Percentiles rank a stretch among this genome's conserved stretches.
phyloP scores from a whole-genome alignment of 2,329 filamentous ascomycete genomes.

The Hypoxylon sp. region DNA sequence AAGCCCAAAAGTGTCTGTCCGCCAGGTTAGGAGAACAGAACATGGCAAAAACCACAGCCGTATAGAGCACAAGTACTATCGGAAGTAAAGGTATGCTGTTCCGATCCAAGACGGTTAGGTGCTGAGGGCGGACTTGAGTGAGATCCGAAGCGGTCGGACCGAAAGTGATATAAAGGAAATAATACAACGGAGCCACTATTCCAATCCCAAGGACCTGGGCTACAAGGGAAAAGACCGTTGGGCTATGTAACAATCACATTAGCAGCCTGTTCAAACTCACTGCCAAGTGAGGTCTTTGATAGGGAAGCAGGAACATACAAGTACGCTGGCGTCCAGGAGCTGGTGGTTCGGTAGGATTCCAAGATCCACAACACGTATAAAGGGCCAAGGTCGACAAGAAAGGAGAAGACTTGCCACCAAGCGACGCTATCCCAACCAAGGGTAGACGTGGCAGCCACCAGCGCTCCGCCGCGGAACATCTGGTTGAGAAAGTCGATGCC shows the following conservation, averaged over 20 bases:
- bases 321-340: slow-evolving; percentile 40
- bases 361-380: slow-evolving; percentile 48
- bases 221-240: slow-evolving; percentile 34
- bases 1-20: slow-evolving; percentile 48
- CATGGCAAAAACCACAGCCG: slow-evolving; percentile 41
- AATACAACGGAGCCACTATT: slow-evolving; percentile 35
- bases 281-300: background rate
- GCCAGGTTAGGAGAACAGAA: slow-evolving; percentile 39
- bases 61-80: slow-evolving; percentile 45
- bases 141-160: slow-evolving; percentile 36
- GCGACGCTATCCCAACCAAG: slow-evolving; percentile 42
- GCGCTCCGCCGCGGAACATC: slow-evolving; percentile 39
- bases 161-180: slow-evolving; percentile 44
- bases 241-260: slow-evolving; percentile 19
- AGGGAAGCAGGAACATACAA: slow-evolving; percentile 37
- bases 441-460: slow-evolving; percentile 42
- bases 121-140: background rate
- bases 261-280: background rate
- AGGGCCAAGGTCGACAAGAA: slow-evolving; percentile 47
- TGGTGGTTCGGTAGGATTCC: slow-evolving; percentile 42
- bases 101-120: slow-evolving; percentile 14
- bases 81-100: slow-evolving; percentile 33
- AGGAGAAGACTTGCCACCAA: slow-evolving; percentile 48
- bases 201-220: slow-evolving; percentile 40
- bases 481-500: slow-evolving; percentile 36